Evolutionary conservation across 768 basidiomycete species (phyloP).

Genomic region (Boletus vermiculosoides): DNA sequence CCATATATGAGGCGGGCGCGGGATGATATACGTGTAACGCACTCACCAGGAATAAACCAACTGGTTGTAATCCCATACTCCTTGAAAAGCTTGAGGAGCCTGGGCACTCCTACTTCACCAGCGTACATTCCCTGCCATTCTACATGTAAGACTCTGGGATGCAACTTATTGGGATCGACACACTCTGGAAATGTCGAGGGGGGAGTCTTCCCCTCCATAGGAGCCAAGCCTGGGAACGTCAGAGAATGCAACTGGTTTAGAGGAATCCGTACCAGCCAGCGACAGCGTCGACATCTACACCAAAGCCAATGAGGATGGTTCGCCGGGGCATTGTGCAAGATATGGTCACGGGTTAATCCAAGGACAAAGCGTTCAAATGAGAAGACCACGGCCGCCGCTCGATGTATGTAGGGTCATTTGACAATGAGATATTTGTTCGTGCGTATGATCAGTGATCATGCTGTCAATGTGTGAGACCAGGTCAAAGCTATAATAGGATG

Average conservation of each 20-base stretch:
- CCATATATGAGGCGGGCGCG: not conserved
- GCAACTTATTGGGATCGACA: not conserved
- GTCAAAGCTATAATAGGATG: not conserved
- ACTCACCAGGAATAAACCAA: slow-evolving; percentile 71
- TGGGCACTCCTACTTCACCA: slow-evolving; percentile 68
- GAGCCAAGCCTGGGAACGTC: slow-evolving; percentile 54
- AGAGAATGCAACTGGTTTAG: not conserved
- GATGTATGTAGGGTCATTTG: slow-evolving; percentile 1
- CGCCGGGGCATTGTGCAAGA: slow-evolving; percentile 45
- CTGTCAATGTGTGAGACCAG: not conserved
- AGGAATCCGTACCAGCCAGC: slow-evolving; percentile 55
- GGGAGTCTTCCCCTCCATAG: slow-evolving; percentile 73
- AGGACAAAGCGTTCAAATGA: not conserved
- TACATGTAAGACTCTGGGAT: not conserved
- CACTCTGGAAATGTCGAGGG: slow-evolving; percentile 65
- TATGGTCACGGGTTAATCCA: not conserved
- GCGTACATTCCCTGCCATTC: slow-evolving; percentile 59
- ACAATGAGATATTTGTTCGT: not conserved
- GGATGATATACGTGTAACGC: not conserved
- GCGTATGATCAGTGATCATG: not conserved
- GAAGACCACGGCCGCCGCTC: not conserved
- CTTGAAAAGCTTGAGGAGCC: slow-evolving; percentile 67
- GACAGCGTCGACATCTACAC: slow-evolving; percentile 76
- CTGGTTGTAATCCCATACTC: slow-evolving; percentile 69
- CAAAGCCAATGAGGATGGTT: slow-evolving; percentile 58